These are phyloP conservation scores for Akanthomyces muscarius DNA, from an alignment of 2,329 filamentous ascomycete species.

Conservation along the genomic window DNA sequence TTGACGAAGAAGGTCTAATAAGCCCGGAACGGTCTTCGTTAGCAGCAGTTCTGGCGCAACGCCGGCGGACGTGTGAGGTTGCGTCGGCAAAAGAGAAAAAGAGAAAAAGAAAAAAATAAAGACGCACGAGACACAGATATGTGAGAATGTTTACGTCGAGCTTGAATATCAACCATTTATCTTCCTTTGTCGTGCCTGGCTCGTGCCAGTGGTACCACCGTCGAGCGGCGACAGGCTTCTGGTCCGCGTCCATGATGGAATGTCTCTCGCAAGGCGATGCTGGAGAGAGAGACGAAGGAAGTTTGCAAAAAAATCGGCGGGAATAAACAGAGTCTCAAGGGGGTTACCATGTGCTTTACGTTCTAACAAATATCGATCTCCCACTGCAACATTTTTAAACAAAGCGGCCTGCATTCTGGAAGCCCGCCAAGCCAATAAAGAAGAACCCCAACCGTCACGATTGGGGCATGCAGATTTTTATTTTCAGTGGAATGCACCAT, in stretches of 20 bases:
- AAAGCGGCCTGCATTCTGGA: background rate
- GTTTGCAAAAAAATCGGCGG: background rate
- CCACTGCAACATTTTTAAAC: too few species aligned
- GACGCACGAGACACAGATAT: constrained; percentile 34
- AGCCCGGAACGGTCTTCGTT: background rate
- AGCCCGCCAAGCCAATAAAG: background rate
- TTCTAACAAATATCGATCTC: background rate
- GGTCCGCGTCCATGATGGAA: background rate
- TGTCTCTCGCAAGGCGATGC: background rate
- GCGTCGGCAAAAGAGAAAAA: too few species aligned
- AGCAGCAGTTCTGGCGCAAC: background rate
- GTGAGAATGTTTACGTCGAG: constrained; percentile 44
- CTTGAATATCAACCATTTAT: constrained; percentile 45
- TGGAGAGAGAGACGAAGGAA: background rate
- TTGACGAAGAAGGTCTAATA: background rate
- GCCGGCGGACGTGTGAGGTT: too few species aligned
- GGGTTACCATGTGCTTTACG: background rate
- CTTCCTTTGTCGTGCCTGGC: constrained; percentile 35
- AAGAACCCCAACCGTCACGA: background rate
- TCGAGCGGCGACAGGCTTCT: background rate
- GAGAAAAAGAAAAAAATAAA: background rate
- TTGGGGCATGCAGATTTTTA: background rate
- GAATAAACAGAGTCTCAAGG: too few species aligned
- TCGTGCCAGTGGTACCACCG: constrained; percentile 40
- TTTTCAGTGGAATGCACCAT: background rate